These are phyloP conservation scores for Tremellales sp. DNA, from an alignment of 1,284 basidiomycete genomes.

Conservation along the genomic window DNA sequence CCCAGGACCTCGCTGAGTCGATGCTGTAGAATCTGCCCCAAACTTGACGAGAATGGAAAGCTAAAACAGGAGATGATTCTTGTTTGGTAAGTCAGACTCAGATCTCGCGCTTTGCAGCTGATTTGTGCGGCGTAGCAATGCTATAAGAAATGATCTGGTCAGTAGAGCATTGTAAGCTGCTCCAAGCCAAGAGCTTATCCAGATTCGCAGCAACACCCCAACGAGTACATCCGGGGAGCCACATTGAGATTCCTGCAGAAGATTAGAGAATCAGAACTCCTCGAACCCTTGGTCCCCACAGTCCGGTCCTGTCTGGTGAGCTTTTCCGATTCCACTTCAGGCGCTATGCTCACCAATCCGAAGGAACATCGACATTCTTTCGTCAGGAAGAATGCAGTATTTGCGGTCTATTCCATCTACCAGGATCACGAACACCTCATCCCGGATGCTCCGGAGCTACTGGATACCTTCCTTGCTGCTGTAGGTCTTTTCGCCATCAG, in stretches of 20 bases:
- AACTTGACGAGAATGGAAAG: conserved; percentile 95
- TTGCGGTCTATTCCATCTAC: conserved; percentile 92
- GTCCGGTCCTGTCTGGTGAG: conserved; percentile 77
- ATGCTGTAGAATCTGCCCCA: conserved; percentile 73
- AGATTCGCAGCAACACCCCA: conserved; percentile 87
- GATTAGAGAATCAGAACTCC: conserved; percentile 86
- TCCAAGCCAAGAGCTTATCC: conserved; percentile 1
- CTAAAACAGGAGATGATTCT: conserved; percentile 99
- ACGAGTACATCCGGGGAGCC: conserved; percentile 98
- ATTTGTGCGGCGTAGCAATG: conserved; percentile 61
- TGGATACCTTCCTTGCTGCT: conserved; percentile 95
- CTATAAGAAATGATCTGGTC: conserved; percentile 93
- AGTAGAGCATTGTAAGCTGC: not conserved
- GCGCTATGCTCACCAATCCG: not conserved
- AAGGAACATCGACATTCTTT: conserved; percentile 95
- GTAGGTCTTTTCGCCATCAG: conserved; percentile 31
- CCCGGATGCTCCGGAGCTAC: conserved; percentile 93
- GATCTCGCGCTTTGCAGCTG: conserved; percentile 10
- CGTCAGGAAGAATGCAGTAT: conserved; percentile 98
- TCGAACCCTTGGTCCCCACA: conserved; percentile 93
- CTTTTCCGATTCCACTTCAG: not conserved
- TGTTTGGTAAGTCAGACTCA: conserved; percentile 69
- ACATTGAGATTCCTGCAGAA: conserved; percentile 97
- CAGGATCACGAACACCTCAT: conserved; percentile 91
- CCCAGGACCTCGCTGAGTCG: not conserved